These are phyloP conservation scores for Suhomyces pyralidae DNA, from an alignment of 805 yeast species.

Conservation along the genomic window DNA sequence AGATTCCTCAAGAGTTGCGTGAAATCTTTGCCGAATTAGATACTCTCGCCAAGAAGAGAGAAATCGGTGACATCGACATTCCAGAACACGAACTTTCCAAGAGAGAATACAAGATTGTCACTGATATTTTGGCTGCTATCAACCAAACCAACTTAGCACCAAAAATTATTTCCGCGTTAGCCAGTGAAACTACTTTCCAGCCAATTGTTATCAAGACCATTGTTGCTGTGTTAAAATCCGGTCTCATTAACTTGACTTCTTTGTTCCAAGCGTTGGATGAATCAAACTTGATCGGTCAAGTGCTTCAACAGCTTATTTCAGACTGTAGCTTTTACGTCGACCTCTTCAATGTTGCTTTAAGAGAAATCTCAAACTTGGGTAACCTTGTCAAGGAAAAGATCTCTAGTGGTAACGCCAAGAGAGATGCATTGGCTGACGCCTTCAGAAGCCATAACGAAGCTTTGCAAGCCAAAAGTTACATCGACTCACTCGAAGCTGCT, in stretches of 20 bases:
- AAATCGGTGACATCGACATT: constrained; percentile 1
- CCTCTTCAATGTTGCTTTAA: constrained; percentile 30
- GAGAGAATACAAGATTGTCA: constrained; percentile 40
- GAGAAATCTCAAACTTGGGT: constrained; percentile 24
- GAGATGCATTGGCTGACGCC: constrained; percentile 14
- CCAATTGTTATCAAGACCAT: constrained; percentile 26
- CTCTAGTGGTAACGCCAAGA: constrained; percentile 16
- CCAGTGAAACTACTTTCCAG: constrained; percentile 23
- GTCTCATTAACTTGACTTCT: constrained; percentile 28
- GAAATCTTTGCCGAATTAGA: constrained; percentile 21
- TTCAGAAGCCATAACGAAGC: constrained; percentile 3
- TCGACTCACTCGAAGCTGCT: background rate
- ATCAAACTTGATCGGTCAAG: constrained; percentile 33
- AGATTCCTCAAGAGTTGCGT: constrained; percentile 14
- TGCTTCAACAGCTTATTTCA: constrained; percentile 33
- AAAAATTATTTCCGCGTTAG: constrained; percentile 30
- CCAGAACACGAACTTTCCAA: constrained; percentile 20
- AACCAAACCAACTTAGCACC: constrained; percentile 38
- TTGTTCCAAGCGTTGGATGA: constrained; percentile 36
- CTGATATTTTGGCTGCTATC: constrained; percentile 36
- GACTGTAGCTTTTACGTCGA: constrained; percentile 38
- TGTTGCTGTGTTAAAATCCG: constrained; percentile 31
- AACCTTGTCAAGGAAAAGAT: constrained; percentile 23
- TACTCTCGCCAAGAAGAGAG: constrained; percentile 29
- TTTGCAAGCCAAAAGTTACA: constrained; percentile 2